These are phyloP conservation scores for Clausena lansium DNA, from an alignment of 345 rosid species.

Conservation along the genomic window DNA sequence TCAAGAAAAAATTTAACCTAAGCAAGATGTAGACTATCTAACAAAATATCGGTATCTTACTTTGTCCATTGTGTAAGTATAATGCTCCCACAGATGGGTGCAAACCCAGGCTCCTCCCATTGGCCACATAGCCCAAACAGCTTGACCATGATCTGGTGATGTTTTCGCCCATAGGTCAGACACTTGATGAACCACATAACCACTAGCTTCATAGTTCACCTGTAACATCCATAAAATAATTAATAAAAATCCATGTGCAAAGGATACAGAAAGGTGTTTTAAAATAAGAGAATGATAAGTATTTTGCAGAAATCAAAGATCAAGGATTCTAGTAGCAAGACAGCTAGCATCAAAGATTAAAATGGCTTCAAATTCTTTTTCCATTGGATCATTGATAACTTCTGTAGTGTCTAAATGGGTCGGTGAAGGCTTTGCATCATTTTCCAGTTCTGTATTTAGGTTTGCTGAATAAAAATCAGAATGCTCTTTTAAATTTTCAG, in stretches of 20 bases:
- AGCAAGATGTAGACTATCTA: neutral
- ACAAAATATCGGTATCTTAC: conserved; percentile 41
- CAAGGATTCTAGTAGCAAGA: neutral
- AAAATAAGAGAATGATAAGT: neutral
- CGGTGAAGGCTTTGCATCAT: neutral
- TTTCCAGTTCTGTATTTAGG: neutral
- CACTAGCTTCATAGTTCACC: conserved; percentile 85
- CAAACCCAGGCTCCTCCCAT: conserved; percentile 99
- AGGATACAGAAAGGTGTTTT: neutral
- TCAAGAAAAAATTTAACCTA: neutral
- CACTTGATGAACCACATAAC: conserved; percentile 92
- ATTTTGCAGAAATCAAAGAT: neutral
- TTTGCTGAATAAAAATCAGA: neutral
- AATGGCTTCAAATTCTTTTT: neutral
- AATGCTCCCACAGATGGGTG: conserved; percentile 96
- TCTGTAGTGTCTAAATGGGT: neutral
- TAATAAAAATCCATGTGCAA: neutral
- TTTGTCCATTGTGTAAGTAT: conserved; percentile 73
- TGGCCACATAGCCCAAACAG: conserved; percentile 92
- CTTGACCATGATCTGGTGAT: conserved; percentile 73
- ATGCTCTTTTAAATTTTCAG: neutral
- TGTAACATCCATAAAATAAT: conserved; percentile 21
- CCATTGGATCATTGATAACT: neutral
- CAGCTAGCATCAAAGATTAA: neutral
- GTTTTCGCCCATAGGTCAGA: conserved; percentile 95